A percentile compares a stretch with the other conserved stretches of the same genome.
phyloP scores from a whole-genome alignment of 371 early-diverging fungal species.

The Mycotypha africana region DNA sequence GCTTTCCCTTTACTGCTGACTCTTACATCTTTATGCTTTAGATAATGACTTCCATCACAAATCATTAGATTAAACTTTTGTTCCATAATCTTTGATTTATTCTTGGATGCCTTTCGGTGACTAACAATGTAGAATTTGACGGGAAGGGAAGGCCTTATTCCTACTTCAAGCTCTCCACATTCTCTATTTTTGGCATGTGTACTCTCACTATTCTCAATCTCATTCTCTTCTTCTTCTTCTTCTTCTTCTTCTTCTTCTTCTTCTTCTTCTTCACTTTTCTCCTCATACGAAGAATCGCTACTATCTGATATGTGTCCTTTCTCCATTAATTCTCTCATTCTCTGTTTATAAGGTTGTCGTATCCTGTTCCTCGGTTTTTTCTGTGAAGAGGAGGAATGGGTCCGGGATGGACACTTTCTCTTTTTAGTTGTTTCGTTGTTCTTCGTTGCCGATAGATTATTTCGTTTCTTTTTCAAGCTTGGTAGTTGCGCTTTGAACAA shows the following conservation, averaged over 20 bases:
- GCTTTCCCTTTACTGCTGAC: no score
- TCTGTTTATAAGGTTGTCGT: conserved; percentile 1
- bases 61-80: conserved; percentile 23
- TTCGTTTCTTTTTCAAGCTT: no score
- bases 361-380: no score
- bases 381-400: no score
- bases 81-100: conserved; percentile 27
- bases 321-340: not conserved
- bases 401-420: no score
- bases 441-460: not conserved
- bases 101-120: conserved; percentile 32
- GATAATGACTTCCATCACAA: conserved; percentile 48
- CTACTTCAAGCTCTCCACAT: not conserved
- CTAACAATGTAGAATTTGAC: conserved; percentile 35
- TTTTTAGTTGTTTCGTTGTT: not conserved
- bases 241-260: not conserved
- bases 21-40: conserved; percentile 43
- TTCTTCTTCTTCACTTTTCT: not conserved
- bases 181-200: not conserved
- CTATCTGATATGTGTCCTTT: not conserved
- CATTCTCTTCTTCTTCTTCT: not conserved
- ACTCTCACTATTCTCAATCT: not conserved
- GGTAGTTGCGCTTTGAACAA: not conserved
- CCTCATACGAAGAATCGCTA: not conserved
- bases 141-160: not conserved